Conservation (phyloP, 1,284 basidiomycete genomes). For the Volvariella surrecta region DNA sequence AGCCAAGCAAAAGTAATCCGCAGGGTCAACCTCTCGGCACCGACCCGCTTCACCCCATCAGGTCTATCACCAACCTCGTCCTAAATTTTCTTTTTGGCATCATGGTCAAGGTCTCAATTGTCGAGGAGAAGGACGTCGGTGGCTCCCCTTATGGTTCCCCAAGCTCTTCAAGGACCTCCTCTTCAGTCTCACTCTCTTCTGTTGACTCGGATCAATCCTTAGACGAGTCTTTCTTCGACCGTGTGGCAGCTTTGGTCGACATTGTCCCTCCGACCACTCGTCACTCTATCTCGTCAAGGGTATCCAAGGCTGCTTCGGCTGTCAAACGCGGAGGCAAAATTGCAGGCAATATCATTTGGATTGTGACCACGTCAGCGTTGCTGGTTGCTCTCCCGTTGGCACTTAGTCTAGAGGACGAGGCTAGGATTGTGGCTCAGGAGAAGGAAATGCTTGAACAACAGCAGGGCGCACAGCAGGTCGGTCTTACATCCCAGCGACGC, state of each 20-base stretch:
- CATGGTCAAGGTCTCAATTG: conserved; percentile 84
- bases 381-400: conserved; percentile 92
- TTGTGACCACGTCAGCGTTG: conserved; percentile 89
- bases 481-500: too few species aligned
- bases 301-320: conserved; percentile 54
- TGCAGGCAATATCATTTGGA: conserved; percentile 88
- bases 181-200: conserved; percentile 68
- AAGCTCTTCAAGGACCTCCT: conserved; percentile 57
- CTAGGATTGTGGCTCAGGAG: conserved; percentile 90
- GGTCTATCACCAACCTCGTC: too few species aligned
- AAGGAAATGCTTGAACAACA: conserved; percentile 92
- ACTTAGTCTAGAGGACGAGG: conserved; percentile 92
- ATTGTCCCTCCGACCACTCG: conserved; percentile 91
- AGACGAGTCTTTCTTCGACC: conserved; percentile 85
- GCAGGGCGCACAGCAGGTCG: conserved; percentile 83
- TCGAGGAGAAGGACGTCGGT: conserved; percentile 61
- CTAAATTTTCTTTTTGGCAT: conserved; percentile 15
- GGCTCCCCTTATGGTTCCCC: conserved; percentile 63
- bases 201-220: conserved; percentile 56
- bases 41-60: background rate
- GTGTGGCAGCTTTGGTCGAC: conserved; percentile 87
- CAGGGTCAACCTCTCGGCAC: conserved; percentile 1
- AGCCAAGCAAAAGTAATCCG: conserved; percentile 14
- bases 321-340: conserved; percentile 61
- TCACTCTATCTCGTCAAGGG: conserved; percentile 56